These are phyloP conservation scores for Chaetomium sp. DNA, from an alignment of 2,329 filamentous ascomycete species.

Conservation along the genomic window DNA sequence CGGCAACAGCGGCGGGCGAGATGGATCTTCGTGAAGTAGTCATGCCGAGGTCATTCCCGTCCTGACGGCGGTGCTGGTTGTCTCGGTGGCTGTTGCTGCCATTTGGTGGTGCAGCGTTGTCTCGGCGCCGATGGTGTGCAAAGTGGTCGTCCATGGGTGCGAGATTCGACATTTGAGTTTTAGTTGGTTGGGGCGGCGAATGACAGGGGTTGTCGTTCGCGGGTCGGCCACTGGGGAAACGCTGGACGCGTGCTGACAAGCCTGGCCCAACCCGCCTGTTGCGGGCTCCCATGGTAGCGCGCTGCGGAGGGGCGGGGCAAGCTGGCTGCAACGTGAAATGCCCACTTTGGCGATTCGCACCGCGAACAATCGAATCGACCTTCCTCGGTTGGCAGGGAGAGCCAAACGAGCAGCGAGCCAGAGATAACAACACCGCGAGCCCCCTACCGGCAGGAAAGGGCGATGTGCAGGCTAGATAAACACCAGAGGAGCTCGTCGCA, in stretches of 20 bases:
- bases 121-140: conserved; percentile 37
- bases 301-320: conserved; percentile 11
- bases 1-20: conserved; percentile 37
- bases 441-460: not conserved
- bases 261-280: conserved; percentile 12
- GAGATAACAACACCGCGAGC: not conserved
- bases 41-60: conserved; percentile 43
- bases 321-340: not conserved
- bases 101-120: conserved; percentile 47
- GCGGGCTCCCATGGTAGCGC: not conserved
- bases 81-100: conserved; percentile 42
- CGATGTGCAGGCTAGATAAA: not conserved
- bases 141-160: conserved; percentile 37
- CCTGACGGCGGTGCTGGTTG: conserved; percentile 42
- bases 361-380: not conserved
- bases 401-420: not conserved
- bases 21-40: conserved; percentile 39
- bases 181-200: conserved; percentile 32
- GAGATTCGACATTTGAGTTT: conserved; percentile 33
- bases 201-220: conserved; percentile 34
- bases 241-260: conserved; percentile 21
- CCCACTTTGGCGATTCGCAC: not conserved
- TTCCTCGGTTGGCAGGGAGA: not conserved
- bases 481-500: not conserved
- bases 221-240: conserved; percentile 26